These are phyloP conservation scores for Cladosporium sp. DNA, from an alignment of 2,329 filamentous ascomycete genomes.

Conservation along the genomic window DNA sequence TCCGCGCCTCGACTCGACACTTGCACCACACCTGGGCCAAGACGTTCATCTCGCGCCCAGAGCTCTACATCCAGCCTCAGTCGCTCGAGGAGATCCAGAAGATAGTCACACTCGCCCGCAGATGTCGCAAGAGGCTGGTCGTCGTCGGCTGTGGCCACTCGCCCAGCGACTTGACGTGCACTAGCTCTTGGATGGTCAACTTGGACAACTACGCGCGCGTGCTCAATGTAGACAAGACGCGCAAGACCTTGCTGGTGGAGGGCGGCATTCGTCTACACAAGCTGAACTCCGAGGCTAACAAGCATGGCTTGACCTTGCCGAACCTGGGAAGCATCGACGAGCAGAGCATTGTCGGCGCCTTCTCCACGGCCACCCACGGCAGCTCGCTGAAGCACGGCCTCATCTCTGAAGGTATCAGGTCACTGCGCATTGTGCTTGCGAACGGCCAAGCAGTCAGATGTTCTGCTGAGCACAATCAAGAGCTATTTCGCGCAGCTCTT, in stretches of 20 bases:
- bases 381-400: slow-evolving; percentile 80
- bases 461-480: slow-evolving; percentile 60
- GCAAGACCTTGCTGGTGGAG: slow-evolving; percentile 69
- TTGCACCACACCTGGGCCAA: slow-evolving; percentile 90
- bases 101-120: slow-evolving; percentile 71
- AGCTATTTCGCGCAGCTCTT: slow-evolving; percentile 83
- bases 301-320: slow-evolving; percentile 75
- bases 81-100: slow-evolving; percentile 79
- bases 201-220: slow-evolving; percentile 77
- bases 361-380: slow-evolving; percentile 89
- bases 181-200: slow-evolving; percentile 90
- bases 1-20: slow-evolving; percentile 69
- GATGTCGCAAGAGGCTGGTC: slow-evolving; percentile 74
- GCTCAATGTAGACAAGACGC: slow-evolving; percentile 63
- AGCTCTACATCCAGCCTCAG: slow-evolving; percentile 84
- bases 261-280: slow-evolving; percentile 80
- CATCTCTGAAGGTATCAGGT: slow-evolving; percentile 71
- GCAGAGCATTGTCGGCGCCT: slow-evolving; percentile 88
- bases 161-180: slow-evolving; percentile 86
- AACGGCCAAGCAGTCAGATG: slow-evolving; percentile 72
- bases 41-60: slow-evolving; percentile 83
- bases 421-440: slow-evolving; percentile 74
- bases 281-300: slow-evolving; percentile 69
- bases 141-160: slow-evolving; percentile 90
- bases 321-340: slow-evolving; percentile 94